These are phyloP conservation scores for Nicotiana knightiana DNA, from an alignment of 257 asterid genomes.

Conservation along the genomic window DNA sequence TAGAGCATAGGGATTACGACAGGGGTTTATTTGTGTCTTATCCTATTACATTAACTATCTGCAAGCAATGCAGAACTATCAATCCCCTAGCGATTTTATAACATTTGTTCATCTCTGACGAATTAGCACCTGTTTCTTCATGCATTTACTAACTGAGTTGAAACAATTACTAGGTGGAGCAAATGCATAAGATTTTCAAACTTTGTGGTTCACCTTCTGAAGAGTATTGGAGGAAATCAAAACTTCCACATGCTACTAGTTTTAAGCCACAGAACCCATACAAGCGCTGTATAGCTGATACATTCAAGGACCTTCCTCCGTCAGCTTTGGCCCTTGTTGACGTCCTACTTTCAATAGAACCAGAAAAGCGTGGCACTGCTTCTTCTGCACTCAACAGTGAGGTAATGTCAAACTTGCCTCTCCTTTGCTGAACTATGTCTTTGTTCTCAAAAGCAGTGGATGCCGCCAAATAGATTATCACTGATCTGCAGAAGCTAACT, in stretches of 20 bases:
- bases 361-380: conserved; percentile 12
- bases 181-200: conserved; percentile 24
- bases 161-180: conserved; percentile 14
- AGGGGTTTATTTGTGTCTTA: not conserved
- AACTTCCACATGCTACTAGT: conserved; percentile 17
- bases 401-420: conserved; percentile 4
- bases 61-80: not conserved
- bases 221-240: conserved; percentile 21
- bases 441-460: not conserved
- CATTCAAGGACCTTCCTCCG: conserved; percentile 15
- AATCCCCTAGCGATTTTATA: not conserved
- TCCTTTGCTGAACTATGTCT: not conserved
- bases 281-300: conserved; percentile 10
- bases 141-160: not conserved
- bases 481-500: not conserved
- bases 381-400: conserved; percentile 17
- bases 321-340: conserved; percentile 14
- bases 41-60: not conserved
- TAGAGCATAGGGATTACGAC: not conserved
- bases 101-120: not conserved
- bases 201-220: conserved; percentile 26
- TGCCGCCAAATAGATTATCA: not conserved
- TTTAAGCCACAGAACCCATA: conserved; percentile 20
- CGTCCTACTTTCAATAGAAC: conserved; percentile 15
- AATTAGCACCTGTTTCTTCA: not conserved